Evolutionary conservation across 192 early-diverging fungal species (phyloP).

Genomic region (Linnemannia elongata): DNA sequence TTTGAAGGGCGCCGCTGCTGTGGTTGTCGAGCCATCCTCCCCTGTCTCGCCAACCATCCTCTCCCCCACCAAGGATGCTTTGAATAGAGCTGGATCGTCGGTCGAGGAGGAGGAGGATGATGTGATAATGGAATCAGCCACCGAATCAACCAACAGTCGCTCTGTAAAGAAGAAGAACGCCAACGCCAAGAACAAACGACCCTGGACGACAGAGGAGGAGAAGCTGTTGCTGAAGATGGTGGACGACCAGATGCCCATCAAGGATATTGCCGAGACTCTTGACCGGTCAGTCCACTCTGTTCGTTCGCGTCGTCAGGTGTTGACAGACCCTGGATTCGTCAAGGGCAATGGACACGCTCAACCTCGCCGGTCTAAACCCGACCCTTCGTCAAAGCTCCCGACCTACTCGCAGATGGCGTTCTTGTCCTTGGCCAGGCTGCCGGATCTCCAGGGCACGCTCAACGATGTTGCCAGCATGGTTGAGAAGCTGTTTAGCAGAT

Average conservation of each 20-base stretch:
- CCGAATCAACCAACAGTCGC: background rate
- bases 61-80: background rate
- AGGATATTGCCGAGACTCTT: constrained; percentile 49
- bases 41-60: constrained; percentile 41
- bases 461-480: constrained; percentile 58
- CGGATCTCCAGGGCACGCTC: constrained; percentile 44
- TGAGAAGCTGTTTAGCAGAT: constrained; percentile 46
- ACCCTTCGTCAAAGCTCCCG: constrained; percentile 46
- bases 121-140: constrained; percentile 1
- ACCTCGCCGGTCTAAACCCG: constrained; percentile 49
- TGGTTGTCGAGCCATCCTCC: background rate
- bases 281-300: constrained; percentile 56
- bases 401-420: constrained; percentile 58
- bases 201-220: constrained; percentile 53
- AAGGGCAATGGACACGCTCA: constrained; percentile 55
- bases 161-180: background rate
- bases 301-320: constrained; percentile 50
- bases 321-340: constrained; percentile 56
- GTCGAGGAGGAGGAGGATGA: background rate
- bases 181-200: constrained; percentile 35
- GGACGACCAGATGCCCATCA: constrained; percentile 31
- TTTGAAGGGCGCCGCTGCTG: background rate
- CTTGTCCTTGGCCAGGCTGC: constrained; percentile 48
- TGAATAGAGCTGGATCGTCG: background rate
- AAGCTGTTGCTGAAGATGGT: constrained; percentile 41